These are phyloP conservation scores for Lepraria neglecta DNA, from an alignment of 495 filamentous ascomycete species.

Conservation along the genomic window DNA sequence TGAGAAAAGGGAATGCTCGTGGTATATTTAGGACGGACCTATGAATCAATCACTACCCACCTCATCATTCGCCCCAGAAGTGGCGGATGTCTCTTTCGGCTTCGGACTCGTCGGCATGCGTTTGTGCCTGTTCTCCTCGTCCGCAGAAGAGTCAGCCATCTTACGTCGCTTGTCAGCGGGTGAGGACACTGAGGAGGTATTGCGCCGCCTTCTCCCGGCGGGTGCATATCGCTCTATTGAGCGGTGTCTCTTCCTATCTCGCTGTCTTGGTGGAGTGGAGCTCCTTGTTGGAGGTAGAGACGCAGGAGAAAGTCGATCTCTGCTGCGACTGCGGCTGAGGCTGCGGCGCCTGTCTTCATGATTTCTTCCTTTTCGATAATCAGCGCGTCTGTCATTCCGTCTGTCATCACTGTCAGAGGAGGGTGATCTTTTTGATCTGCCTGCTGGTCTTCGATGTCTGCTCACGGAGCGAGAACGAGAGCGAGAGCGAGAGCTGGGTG, in stretches of 20 bases:
- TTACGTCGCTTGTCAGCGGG: slow-evolving; percentile 46
- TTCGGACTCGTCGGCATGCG: slow-evolving; percentile 15
- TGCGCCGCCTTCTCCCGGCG: slow-evolving; percentile 42
- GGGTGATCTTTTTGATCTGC: slow-evolving; percentile 39
- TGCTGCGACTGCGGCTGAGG: slow-evolving; percentile 37
- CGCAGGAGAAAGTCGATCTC: slow-evolving; percentile 21
- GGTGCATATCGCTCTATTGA: slow-evolving; percentile 50
- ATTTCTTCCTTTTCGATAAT: slow-evolving; percentile 44
- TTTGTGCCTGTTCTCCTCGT: slow-evolving; percentile 45
- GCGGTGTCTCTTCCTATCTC: slow-evolving; percentile 45
- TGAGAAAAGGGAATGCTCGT: slow-evolving; percentile 5
- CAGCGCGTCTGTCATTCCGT: slow-evolving; percentile 40
- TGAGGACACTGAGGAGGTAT: slow-evolving; percentile 46
- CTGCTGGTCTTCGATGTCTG: slow-evolving; percentile 30
- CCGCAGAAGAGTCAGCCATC: slow-evolving; percentile 57
- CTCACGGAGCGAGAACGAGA: slow-evolving; percentile 39
- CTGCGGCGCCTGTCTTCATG: slow-evolving; percentile 39
- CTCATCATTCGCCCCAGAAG: slow-evolving; percentile 36
- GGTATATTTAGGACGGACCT: slow-evolving; percentile 22
- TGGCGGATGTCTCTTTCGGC: slow-evolving; percentile 29
- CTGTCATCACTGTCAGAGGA: slow-evolving; percentile 40
- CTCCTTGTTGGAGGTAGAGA: slow-evolving; percentile 33
- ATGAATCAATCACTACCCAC: slow-evolving; percentile 45
- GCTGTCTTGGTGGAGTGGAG: slow-evolving; percentile 32
- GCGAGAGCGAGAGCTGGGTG: slow-evolving; percentile 33